These are phyloP conservation scores for Pholiota molesta DNA, from an alignment of 768 basidiomycete genomes.

Conservation along the genomic window DNA sequence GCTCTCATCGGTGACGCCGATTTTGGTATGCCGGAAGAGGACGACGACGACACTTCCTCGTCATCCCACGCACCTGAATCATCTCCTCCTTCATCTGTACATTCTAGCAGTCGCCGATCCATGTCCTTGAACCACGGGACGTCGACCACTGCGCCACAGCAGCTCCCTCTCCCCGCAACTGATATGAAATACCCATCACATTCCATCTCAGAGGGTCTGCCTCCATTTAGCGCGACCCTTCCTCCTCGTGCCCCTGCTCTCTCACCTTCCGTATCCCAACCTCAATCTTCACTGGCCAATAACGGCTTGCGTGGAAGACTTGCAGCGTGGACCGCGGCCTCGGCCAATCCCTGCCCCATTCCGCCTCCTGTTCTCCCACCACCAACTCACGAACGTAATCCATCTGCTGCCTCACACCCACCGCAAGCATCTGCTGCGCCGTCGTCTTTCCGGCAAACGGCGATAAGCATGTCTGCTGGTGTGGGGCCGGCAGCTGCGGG, in stretches of 20 bases:
- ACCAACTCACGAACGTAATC: slow-evolving; percentile 12
- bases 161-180: slow-evolving; percentile 24
- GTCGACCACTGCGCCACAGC: slow-evolving; percentile 11
- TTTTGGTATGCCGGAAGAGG: slow-evolving; percentile 63
- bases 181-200: slow-evolving; percentile 36
- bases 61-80: slow-evolving; percentile 26
- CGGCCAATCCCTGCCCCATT: slow-evolving; percentile 6
- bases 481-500: slow-evolving; percentile 74
- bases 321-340: slow-evolving; percentile 46
- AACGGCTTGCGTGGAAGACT: slow-evolving; percentile 48
- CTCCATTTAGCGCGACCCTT: slow-evolving; percentile 11
- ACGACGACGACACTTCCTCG: slow-evolving; percentile 28
- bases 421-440: slow-evolving; percentile 15
- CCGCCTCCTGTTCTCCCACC: slow-evolving; percentile 20
- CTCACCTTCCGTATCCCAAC: slow-evolving; percentile 29
- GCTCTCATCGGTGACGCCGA: slow-evolving; percentile 70
- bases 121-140: slow-evolving; percentile 59
- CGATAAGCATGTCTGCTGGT: slow-evolving; percentile 71
- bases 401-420: slow-evolving; percentile 3
- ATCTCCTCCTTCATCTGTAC: slow-evolving; percentile 47
- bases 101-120: slow-evolving; percentile 57
- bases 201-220: slow-evolving; percentile 37
- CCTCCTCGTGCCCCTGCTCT: slow-evolving; percentile 18
- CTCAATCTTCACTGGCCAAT: background rate
- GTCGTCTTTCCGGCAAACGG: slow-evolving; percentile 55